Evolutionary conservation across 108 stramenopile genomes (phyloP), one percentile per base, ranked within the genome.

Genomic region (Tribonema minus): DNA sequence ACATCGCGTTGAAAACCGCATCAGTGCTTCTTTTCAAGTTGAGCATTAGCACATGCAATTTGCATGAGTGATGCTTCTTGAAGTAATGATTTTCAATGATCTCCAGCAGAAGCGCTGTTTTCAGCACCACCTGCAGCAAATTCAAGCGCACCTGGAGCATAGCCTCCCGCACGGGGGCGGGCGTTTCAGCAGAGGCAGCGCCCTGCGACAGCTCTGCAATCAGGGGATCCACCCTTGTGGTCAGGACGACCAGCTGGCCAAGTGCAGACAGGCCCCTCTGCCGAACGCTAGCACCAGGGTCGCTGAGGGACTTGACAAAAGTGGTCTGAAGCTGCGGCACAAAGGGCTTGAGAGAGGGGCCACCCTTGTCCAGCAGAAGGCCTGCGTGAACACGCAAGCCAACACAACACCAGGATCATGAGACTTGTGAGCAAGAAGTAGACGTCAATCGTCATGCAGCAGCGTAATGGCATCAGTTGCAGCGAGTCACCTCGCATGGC

Each of bases 321-420:
- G 98, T 99, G 15, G 98, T 98, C 71, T 99, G 98, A 58, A 99
- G 96, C 80, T 99, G 98, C 12, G 98, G 98, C 28, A 96, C 95
- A 67, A 99, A 97, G 4, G 96, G 95, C 77, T 94, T 91, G 27
- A 99, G 85, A 29, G 92, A 90, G 4, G 90, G 86, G 40, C 95
- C 96, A 34, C 94, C 98, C 71, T 94, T 95, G 39, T 87, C 87
- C 37, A 97, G 83, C 46, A 97, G 92, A 28, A 95, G 84, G 12
- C 91, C 91, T 27, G 94, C n/a, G 38, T 20, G n/a, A n/a, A n/a
- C n/a, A n/a, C n/a, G n/a, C n/a, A n/a, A n/a, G n/a, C n/a, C n/a
- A n/a, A n/a, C n/a, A n/a, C n/a, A n/a, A n/a, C n/a, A n/a, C n/a
- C n/a, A n/a, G n/a, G n/a, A n/a, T n/a, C n/a, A n/a, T n/a, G n/a